phyloP scores from a whole-genome alignment of 495 filamentous ascomycete species.

The Bryoglossum gracile region DNA sequence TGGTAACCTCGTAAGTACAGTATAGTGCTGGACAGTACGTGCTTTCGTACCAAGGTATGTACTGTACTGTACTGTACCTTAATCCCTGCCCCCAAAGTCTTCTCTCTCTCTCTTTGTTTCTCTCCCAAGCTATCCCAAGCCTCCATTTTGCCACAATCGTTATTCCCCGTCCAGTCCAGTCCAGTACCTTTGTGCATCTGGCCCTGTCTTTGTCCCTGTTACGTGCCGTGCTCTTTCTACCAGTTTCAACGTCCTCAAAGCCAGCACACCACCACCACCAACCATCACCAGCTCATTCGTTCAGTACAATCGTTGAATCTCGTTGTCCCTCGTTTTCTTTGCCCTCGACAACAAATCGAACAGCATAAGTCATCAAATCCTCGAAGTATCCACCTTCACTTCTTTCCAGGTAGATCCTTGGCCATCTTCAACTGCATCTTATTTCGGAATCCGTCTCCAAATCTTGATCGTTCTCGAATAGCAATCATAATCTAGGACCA shows the following conservation, averaged over 20 bases:
- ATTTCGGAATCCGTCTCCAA: too few species aligned
- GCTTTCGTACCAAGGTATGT: too few species aligned
- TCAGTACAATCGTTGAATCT: not conserved
- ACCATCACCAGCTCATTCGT: not conserved
- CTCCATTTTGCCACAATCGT: not conserved
- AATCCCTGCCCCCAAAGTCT: not conserved
- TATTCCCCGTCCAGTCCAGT: conserved; percentile 1
- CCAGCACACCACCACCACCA: not conserved
- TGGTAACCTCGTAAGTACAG: too few species aligned
- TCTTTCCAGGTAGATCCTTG: conserved; percentile 23
- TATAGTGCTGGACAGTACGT: too few species aligned
- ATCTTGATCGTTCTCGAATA: not conserved
- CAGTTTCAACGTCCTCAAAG: conserved; percentile 1
- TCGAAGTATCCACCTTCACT: conserved; percentile 5
- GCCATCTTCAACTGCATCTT: conserved; percentile 11
- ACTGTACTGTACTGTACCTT: too few species aligned
- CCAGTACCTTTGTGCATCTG: not conserved
- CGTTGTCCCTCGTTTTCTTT: not conserved
- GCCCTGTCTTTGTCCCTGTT: conserved; percentile 1
- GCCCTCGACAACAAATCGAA: not conserved
- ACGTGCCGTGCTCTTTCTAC: not conserved
- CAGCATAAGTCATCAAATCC: too few species aligned
- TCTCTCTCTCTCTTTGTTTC: not conserved
- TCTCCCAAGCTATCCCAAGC: not conserved
- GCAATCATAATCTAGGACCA: too few species aligned